A percentile compares a stretch with the other conserved stretches of the same genome.
Evolutionary conservation across 345 rosid species (phyloP).

Genomic region (Psidium guajava): DNA sequence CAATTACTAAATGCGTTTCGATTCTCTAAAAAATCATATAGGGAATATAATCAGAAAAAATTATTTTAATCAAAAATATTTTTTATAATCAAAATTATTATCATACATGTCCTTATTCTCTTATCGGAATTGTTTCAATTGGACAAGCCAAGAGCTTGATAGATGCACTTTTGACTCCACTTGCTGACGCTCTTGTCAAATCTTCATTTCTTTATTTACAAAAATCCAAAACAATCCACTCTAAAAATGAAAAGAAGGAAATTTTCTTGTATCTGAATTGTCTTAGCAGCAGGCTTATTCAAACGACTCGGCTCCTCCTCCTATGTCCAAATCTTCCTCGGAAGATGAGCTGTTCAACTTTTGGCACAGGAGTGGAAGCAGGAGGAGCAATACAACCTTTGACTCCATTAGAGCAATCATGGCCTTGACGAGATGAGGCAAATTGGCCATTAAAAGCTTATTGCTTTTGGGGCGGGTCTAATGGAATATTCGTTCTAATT

Average conservation of each 20-base stretch:
- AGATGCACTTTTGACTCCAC: background rate
- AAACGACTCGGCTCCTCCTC: conserved; percentile 11
- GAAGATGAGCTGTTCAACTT: background rate
- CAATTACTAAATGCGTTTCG: no score
- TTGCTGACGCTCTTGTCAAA: background rate
- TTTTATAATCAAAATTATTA: no score
- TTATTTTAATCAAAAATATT: no score
- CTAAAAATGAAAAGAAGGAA: no score
- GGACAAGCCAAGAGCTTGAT: conserved; percentile 17
- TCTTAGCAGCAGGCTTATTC: conserved; percentile 5
- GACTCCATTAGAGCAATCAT: background rate
- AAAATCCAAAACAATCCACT: no score
- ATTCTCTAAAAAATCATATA: no score
- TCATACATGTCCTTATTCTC: no score
- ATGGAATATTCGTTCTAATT: background rate
- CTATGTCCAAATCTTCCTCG: conserved; percentile 9
- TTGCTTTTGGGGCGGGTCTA: background rate
- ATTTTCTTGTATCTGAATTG: background rate
- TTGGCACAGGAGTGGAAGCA: background rate
- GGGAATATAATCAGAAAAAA: no score
- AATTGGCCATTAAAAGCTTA: background rate
- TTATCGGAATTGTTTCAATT: conserved; percentile 21
- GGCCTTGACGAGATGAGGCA: background rate
- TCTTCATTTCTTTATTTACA: background rate
- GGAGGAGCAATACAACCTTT: background rate